Percentiles rank a stretch among this genome's conserved stretches.
Evolutionary conservation across 352 stramenopile species (phyloP).

Genomic region (Phytopythium sindhum): DNA sequence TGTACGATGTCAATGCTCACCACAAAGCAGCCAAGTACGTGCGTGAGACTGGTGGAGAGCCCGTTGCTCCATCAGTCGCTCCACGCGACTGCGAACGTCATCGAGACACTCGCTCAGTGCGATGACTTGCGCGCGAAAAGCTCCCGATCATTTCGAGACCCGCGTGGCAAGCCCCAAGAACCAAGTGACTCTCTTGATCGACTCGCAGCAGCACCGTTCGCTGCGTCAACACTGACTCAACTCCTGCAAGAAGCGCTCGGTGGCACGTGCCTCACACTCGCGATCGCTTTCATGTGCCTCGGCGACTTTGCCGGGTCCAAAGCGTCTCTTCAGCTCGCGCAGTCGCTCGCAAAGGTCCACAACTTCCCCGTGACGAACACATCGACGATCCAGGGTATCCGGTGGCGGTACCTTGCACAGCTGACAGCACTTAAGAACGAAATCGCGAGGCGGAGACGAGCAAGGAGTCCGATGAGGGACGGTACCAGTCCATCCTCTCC

Average conservation of each 20-base stretch:
- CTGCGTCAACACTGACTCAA: conserved; percentile 32
- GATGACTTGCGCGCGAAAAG: background rate
- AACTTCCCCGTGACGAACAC: conserved; percentile 61
- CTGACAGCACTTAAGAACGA: background rate
- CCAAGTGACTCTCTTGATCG: background rate
- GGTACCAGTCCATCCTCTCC: background rate
- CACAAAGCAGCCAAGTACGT: conserved; percentile 17
- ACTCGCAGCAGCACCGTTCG: conserved; percentile 13
- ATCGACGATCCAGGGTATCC: conserved; percentile 44
- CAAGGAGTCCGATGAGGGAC: background rate
- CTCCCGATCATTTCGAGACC: background rate
- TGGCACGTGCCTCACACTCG: conserved; percentile 51
- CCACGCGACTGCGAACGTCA: conserved; percentile 37
- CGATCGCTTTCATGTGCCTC: conserved; percentile 34
- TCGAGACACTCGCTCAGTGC: conserved; percentile 12
- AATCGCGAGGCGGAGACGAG: background rate
- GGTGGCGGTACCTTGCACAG: conserved; percentile 18
- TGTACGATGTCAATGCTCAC: background rate
- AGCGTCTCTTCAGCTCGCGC: conserved; percentile 34
- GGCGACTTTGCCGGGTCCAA: conserved; percentile 35
- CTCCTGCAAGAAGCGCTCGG: conserved; percentile 46
- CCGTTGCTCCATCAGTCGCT: conserved; percentile 59
- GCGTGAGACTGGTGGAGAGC: conserved; percentile 40
- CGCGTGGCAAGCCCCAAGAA: background rate
- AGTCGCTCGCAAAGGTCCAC: conserved; percentile 21